Conservation (phyloP, 345 rosid genomes). For the Eucalyptus regnans region DNA sequence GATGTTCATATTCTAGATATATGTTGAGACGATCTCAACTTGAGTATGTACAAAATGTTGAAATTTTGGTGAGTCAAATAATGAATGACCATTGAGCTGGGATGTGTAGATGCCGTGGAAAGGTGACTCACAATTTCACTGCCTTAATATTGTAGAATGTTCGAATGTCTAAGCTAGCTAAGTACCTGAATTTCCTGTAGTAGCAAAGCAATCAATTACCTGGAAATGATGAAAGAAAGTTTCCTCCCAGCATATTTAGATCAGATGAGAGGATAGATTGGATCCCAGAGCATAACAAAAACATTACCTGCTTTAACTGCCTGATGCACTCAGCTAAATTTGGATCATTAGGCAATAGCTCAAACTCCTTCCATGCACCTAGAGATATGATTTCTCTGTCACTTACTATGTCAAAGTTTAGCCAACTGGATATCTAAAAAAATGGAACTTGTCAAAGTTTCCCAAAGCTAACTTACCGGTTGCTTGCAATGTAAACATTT, state of each 20-base stretch:
- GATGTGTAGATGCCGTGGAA: neutral
- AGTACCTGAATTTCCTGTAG: neutral
- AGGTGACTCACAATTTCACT: neutral
- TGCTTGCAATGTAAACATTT: no score
- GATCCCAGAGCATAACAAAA: neutral
- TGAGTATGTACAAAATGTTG: neutral
- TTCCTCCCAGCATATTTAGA: neutral
- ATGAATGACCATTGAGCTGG: neutral
- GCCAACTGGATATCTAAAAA: neutral
- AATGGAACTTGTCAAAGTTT: neutral
- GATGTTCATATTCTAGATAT: conserved; percentile 1
- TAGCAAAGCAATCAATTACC: neutral
- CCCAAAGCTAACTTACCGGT: conserved; percentile 22
- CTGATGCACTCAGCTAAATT: neutral
- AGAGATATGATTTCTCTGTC: neutral
- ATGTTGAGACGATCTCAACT: neutral
- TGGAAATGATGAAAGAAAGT: neutral
- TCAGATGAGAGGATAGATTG: neutral
- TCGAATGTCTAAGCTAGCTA: neutral
- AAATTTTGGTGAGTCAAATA: neutral
- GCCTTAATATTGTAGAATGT: neutral
- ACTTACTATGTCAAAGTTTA: neutral
- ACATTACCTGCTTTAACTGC: conserved; percentile 5
- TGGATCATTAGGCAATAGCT: neutral
- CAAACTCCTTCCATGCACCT: neutral